Evolutionary conservation across 306 rosid genomes (phyloP), one percentile per base, ranked within the genome.

Genomic region (Spatholobus suberectus): DNA sequence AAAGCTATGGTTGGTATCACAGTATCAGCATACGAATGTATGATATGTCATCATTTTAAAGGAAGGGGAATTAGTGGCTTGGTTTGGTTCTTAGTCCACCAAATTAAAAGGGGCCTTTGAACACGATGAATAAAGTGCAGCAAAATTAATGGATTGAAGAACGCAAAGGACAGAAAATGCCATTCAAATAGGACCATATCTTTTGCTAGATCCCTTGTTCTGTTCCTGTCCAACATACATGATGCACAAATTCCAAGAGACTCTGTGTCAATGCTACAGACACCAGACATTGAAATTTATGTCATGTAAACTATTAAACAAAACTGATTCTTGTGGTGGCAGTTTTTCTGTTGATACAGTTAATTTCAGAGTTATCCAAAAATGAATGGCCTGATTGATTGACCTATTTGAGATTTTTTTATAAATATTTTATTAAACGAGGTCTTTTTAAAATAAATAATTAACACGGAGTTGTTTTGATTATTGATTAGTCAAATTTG

Each of bases 331-430:
- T 67, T 77, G 81, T 83, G 85, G 82, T 86, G 83, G 83, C 84
- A 84, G 89, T 86, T 85, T 74, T 89, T 89, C 94, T 80, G 95
- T 91, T 93, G 83, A 83, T 79, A 70, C 89, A 84, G 94, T 91
- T 93, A 74, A 75, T 82, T 78, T 85, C 83, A 73, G 76, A 69
- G 82, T 79, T 89, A 76, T 80, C 85, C 63, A 79, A 83, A 83
- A 83, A 84, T 83, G 70, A 81, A 83, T n/a, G n/a, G n/a, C n/a
- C n/a, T n/a, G n/a, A n/a, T n/a, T n/a, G n/a, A n/a, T n/a, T n/a
- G n/a, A n/a, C n/a, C n/a, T n/a, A n/a, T n/a, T n/a, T n/a, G n/a
- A n/a, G n/a, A n/a, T n/a, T n/a, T n/a, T n/a, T n/a, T n/a, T n/a
- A n/a, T n/a, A n/a, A n/a, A n/a, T n/a, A n/a, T n/a, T n/a, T n/a